phyloP scores from a whole-genome alignment of 371 early-diverging fungal species.

The Entomophthora muscae region DNA sequence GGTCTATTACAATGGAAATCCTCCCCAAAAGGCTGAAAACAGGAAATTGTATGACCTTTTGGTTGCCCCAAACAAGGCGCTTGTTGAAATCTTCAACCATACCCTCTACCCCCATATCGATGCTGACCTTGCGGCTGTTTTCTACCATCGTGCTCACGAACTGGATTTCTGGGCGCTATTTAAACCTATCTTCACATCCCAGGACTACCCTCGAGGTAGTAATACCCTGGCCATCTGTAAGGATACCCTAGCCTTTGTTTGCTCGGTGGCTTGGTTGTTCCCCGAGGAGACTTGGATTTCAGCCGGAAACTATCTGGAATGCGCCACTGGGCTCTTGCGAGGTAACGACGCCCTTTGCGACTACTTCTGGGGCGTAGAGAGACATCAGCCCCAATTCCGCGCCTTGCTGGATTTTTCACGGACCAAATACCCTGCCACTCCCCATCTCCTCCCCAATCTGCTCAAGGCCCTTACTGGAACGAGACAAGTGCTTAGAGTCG shows the following conservation, averaged over 20 bases:
- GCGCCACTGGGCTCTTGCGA: neutral
- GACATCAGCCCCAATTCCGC: neutral
- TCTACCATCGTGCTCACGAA: neutral
- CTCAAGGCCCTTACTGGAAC: neutral
- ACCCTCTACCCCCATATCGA: neutral
- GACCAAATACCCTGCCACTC: neutral
- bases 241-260: neutral
- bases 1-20: neutral
- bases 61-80: neutral
- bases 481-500: neutral
- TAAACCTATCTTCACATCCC: neutral
- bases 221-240: neutral
- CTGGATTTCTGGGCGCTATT: neutral
- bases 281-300: neutral
- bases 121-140: neutral
- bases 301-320: neutral
- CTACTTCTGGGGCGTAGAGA: neutral
- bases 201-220: neutral
- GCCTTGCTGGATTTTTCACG: neutral
- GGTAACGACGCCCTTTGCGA: neutral
- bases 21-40: neutral
- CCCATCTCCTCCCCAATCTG: neutral
- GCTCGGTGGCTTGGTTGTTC: neutral
- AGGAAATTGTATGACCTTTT: neutral
- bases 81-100: neutral